These are phyloP conservation scores for Eustoma russellianum DNA, from an alignment of 257 asterid genomes.

Conservation along the genomic window DNA sequence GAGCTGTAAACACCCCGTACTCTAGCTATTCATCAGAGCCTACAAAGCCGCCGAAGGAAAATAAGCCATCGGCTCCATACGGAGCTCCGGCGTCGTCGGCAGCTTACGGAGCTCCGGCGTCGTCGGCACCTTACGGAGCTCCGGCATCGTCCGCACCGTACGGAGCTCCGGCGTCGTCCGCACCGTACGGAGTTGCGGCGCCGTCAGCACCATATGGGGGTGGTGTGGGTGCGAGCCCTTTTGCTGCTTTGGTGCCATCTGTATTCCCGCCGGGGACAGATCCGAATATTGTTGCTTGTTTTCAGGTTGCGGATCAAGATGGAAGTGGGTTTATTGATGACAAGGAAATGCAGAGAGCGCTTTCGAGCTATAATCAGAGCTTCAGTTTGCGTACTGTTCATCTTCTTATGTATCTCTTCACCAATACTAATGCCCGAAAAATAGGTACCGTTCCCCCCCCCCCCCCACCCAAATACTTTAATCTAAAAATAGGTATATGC, in stretches of 20 bases:
- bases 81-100: constrained; percentile 15
- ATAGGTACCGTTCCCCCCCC: constrained; percentile 50
- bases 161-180: constrained; percentile 32
- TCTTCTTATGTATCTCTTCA: constrained; percentile 80
- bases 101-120: constrained; percentile 31
- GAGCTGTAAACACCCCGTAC: no score
- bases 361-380: constrained; percentile 65
- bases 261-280: constrained; percentile 92
- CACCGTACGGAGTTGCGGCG: constrained; percentile 33
- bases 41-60: constrained; percentile 28
- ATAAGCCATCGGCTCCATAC: constrained; percentile 13
- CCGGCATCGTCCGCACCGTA: constrained; percentile 22
- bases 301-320: constrained; percentile 81
- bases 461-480: no score
- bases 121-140: constrained; percentile 28
- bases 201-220: constrained; percentile 35
- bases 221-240: constrained; percentile 31
- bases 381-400: constrained; percentile 85
- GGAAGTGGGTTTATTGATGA: constrained; percentile 95
- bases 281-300: constrained; percentile 62
- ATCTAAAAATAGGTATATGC: no score
- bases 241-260: constrained; percentile 58
- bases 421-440: constrained; percentile 63
- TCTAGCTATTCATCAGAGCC: constrained; percentile 23
- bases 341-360: constrained; percentile 76